Percentiles rank a stretch among this genome's conserved stretches.
phyloP scores from a whole-genome alignment of 2,329 filamentous ascomycete genomes.

The Microdochium bolleyi region DNA sequence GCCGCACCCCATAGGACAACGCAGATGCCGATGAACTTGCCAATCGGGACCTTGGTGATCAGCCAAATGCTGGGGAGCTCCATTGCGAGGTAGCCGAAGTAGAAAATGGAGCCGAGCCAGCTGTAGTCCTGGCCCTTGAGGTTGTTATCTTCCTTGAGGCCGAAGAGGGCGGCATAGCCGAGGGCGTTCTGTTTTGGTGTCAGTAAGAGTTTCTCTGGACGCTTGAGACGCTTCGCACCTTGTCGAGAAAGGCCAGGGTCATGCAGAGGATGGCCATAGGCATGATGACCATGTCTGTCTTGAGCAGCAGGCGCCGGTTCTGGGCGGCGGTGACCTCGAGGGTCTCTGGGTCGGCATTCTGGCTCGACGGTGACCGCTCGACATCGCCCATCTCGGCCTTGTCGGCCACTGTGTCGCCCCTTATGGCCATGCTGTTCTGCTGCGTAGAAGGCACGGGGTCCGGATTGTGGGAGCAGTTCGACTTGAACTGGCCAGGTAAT shows the following conservation, averaged over 20 bases:
- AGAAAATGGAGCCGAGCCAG: constrained; percentile 30
- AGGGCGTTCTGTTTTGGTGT: constrained; percentile 32
- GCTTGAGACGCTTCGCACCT: constrained; percentile 17
- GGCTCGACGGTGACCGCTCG: not conserved
- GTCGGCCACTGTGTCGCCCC: not conserved
- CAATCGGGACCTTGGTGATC: constrained; percentile 52
- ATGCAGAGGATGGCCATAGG: constrained; percentile 49
- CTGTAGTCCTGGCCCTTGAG: constrained; percentile 46
- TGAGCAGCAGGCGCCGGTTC: not conserved
- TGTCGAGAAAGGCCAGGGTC: constrained; percentile 56
- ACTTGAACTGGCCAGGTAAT: too few relatives aligned
- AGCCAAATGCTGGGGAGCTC: constrained; percentile 31
- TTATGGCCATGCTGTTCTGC: not conserved
- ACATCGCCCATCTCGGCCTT: not conserved
- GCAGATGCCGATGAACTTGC: constrained; percentile 47
- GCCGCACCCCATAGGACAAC: constrained; percentile 44
- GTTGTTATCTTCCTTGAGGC: constrained; percentile 48
- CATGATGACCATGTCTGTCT: constrained; percentile 31
- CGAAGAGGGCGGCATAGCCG: constrained; percentile 54
- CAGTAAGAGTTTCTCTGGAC: not conserved
- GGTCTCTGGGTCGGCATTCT: not conserved
- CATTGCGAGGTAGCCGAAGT: constrained; percentile 44
- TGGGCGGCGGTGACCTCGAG: not conserved
- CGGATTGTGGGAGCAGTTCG: too few relatives aligned
- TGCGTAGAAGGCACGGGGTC: too few relatives aligned